Evolutionary conservation across 2,329 filamentous ascomycete species (phyloP).

Genomic region (Dryadomyces sulphureus): DNA sequence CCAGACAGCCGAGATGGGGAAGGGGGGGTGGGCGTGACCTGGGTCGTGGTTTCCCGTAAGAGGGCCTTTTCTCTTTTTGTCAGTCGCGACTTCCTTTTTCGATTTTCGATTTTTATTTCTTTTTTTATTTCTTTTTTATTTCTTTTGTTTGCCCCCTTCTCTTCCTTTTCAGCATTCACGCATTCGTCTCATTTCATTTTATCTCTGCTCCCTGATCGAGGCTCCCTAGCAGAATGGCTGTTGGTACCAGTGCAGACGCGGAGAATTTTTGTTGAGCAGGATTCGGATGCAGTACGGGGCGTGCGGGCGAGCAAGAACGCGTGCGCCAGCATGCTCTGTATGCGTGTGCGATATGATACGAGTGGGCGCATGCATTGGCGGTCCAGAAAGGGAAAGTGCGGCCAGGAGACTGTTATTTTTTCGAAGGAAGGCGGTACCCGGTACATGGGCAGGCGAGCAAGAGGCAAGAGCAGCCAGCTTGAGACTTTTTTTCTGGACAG

Average conservation of each 20-base stretch:
- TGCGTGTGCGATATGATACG: background rate
- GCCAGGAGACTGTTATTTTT: background rate
- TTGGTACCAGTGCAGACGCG: constrained; percentile 19
- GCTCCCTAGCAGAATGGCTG: background rate
- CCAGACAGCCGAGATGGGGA: background rate
- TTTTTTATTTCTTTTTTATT: background rate
- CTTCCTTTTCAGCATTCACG: background rate
- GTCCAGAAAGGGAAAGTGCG: background rate
- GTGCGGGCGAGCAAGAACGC: constrained; percentile 20
- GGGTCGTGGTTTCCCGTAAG: background rate
- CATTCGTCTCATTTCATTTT: too few relatives aligned
- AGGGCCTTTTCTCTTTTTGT: background rate
- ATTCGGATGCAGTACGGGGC: constrained; percentile 24
- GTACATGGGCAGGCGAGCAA: background rate
- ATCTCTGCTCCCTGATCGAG: too few relatives aligned
- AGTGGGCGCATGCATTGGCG: background rate
- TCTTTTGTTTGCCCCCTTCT: background rate
- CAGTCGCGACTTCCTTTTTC: background rate
- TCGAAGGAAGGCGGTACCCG: background rate
- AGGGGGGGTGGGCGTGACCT: background rate
- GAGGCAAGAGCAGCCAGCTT: too few relatives aligned
- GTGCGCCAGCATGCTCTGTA: background rate
- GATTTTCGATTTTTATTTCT: background rate
- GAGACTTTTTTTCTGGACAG: too few relatives aligned
- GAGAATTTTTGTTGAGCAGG: constrained; percentile 29